phyloP scores from a whole-genome alignment of 1,139 yeast species.

The Pichia sp. region DNA sequence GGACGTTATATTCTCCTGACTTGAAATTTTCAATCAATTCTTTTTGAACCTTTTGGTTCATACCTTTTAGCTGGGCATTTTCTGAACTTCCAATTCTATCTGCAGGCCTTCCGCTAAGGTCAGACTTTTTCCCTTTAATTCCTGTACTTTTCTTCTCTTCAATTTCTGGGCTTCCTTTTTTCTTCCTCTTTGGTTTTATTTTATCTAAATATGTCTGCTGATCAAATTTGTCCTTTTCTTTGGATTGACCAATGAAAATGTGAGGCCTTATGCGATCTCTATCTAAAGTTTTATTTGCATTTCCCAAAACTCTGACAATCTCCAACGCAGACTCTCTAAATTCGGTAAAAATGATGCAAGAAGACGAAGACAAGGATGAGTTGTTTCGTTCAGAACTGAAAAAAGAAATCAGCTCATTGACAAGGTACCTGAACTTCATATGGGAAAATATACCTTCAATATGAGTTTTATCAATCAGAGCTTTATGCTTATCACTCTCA shows the following conservation, averaged over 20 bases:
- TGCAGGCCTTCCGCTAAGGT: slow-evolving; percentile 18
- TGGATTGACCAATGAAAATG: slow-evolving; percentile 84
- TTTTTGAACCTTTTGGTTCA: slow-evolving; percentile 71
- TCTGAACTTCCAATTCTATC: slow-evolving; percentile 43
- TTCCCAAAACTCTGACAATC: slow-evolving; percentile 65
- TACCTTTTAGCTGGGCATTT: slow-evolving; percentile 51
- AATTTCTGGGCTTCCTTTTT: slow-evolving; percentile 32
- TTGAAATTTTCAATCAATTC: slow-evolving; percentile 71
- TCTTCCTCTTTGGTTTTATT: slow-evolving; percentile 36
- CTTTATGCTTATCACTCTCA: slow-evolving; percentile 36
- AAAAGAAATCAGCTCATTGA: slow-evolving; percentile 55
- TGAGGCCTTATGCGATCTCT: slow-evolving; percentile 55
- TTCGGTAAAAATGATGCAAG: slow-evolving; percentile 81
- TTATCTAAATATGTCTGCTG: slow-evolving; percentile 44
- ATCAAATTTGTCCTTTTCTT: slow-evolving; percentile 58
- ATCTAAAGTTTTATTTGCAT: slow-evolving; percentile 22
- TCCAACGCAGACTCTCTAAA: slow-evolving; percentile 86
- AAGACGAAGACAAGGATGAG: slow-evolving; percentile 37
- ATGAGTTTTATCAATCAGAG: slow-evolving; percentile 29
- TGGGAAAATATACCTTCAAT: slow-evolving; percentile 47
- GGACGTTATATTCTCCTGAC: slow-evolving; percentile 62
- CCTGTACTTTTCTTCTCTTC: slow-evolving; percentile 24
- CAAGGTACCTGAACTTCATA: slow-evolving; percentile 63
- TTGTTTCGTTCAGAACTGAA: slow-evolving; percentile 37
- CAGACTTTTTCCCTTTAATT: neutral